Percentiles rank a stretch among this genome's conserved stretches.
Conservation (phyloP, 106 monocot genomes). For the Amphibolis antarctica region DNA sequence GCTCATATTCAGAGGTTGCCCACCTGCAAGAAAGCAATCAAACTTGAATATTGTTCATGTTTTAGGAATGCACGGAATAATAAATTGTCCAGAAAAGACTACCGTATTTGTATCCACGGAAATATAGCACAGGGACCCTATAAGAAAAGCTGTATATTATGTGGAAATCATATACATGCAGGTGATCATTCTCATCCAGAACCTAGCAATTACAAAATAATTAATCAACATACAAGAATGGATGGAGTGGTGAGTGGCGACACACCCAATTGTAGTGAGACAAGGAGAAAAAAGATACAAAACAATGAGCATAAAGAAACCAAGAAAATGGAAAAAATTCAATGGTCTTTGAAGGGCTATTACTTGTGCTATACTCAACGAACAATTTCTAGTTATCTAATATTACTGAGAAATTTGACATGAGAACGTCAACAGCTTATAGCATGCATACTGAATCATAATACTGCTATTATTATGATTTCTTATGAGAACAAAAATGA, state of each 20-base stretch:
- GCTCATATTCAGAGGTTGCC: constrained; percentile 36
- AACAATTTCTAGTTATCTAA: too few relatives aligned
- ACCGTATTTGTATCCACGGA: constrained; percentile 67
- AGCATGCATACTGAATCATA: too few relatives aligned
- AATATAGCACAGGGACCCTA: constrained; percentile 77
- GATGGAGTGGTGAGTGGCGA: background rate
- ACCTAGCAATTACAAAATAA: constrained; percentile 28
- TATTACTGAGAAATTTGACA: too few relatives aligned
- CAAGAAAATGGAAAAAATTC: background rate
- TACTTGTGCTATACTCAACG: background rate
- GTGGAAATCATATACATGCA: constrained; percentile 69
- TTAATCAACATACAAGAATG: background rate
- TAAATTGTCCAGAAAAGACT: constrained; percentile 1
- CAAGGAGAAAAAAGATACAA: background rate
- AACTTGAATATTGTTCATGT: background rate
- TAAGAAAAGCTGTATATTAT: constrained; percentile 81
- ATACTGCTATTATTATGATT: too few relatives aligned
- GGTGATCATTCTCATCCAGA: constrained; percentile 11
- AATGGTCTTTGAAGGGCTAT: background rate
- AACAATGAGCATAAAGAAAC: background rate
- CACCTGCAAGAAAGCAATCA: constrained; percentile 38
- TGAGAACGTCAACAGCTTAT: too few relatives aligned
- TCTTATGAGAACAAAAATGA: too few relatives aligned
- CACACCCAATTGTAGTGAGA: background rate
- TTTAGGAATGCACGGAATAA: background rate